Evolutionary conservation across 1,284 basidiomycete species (phyloP).

Genomic region (Cerioporus squamosus): DNA sequence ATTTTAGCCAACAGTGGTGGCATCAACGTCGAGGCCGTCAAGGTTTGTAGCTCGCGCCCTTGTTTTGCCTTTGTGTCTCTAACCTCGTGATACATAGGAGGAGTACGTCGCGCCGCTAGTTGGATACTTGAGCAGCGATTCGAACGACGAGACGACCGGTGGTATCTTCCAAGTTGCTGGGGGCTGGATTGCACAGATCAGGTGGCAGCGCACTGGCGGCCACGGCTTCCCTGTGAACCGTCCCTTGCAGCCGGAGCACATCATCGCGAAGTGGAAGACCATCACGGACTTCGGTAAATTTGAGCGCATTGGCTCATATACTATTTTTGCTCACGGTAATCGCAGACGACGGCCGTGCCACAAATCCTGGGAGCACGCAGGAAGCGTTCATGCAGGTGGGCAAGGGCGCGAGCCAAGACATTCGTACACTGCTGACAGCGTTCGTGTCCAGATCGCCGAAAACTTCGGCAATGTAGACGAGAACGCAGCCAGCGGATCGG

Average conservation of each 20-base stretch:
- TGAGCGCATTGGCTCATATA: background rate
- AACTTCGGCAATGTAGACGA: constrained; percentile 77
- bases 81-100: constrained; percentile 52
- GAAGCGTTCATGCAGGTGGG: constrained; percentile 77
- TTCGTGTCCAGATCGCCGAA: constrained; percentile 62
- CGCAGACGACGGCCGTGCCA: constrained; percentile 76
- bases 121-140: constrained; percentile 88
- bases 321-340: background rate
- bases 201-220: constrained; percentile 94
- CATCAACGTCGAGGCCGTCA: constrained; percentile 95
- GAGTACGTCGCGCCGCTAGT: constrained; percentile 93
- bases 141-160: constrained; percentile 78
- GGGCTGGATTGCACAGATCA: constrained; percentile 91
- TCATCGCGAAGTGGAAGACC: constrained; percentile 77
- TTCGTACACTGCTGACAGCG: background rate
- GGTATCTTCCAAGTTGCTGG: constrained; percentile 89
- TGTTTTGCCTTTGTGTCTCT: no score
- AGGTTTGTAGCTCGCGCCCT: constrained; percentile 45
- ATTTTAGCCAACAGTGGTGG: constrained; percentile 62
- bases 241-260: constrained; percentile 77
- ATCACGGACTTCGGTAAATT: constrained; percentile 83
- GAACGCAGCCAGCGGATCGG: constrained; percentile 30
- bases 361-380: constrained; percentile 71
- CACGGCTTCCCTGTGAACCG: constrained; percentile 84
- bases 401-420: background rate